phyloP scores from a whole-genome alignment of 148 eudicot species.

The Hydrangea macrophylla region DNA sequence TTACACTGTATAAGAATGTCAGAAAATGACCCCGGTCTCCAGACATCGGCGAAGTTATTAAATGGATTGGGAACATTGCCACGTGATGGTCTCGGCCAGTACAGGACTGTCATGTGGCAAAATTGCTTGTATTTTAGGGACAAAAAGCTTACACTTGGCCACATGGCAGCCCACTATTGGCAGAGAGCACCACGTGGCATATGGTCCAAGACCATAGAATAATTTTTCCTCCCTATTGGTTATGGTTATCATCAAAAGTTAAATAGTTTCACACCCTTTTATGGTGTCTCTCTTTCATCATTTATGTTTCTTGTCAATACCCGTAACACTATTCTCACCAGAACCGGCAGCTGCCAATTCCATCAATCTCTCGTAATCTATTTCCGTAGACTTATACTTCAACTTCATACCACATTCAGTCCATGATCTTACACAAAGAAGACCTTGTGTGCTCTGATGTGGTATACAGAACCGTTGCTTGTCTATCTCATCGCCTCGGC shows the following conservation, averaged over 20 bases:
- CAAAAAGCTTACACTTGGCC: no score
- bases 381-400: slow-evolving; percentile 53
- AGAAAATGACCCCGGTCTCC: not conserved
- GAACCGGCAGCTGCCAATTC: slow-evolving; percentile 41
- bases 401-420: slow-evolving; percentile 51
- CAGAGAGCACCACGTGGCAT: no score
- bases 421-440: slow-evolving; percentile 75
- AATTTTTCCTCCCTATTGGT: not conserved
- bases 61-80: no score
- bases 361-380: slow-evolving; percentile 69
- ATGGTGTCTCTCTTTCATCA: slow-evolving; percentile 21
- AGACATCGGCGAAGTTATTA: no score
- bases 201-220: no score
- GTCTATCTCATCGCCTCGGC: slow-evolving; percentile 62
- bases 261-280: not conserved
- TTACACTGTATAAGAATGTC: not conserved
- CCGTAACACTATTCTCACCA: slow-evolving; percentile 21
- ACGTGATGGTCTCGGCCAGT: no score
- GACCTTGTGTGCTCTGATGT: slow-evolving; percentile 27
- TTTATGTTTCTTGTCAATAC: slow-evolving; percentile 47
- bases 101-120: no score
- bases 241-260: not conserved
- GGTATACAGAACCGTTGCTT: slow-evolving; percentile 48
- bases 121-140: no score
- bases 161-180: no score